Evolutionary conservation across 331 rosid species (phyloP).

Genomic region (Saraca asoca): DNA sequence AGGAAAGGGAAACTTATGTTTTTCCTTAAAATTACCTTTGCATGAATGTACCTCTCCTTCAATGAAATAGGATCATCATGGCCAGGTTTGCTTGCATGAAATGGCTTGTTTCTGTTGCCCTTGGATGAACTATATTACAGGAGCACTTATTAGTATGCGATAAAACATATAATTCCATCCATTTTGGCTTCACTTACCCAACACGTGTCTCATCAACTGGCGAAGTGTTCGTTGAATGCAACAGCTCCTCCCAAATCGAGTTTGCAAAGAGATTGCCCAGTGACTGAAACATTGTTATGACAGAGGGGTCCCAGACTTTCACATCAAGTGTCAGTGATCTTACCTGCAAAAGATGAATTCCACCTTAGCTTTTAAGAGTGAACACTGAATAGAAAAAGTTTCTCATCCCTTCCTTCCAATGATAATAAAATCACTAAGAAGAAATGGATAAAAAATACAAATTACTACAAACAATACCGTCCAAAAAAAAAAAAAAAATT

Average conservation of each 20-base stretch:
- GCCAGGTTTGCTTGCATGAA: slow-evolving; percentile 55
- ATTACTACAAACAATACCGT: slow-evolving; percentile 1
- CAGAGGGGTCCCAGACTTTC: slow-evolving; percentile 69
- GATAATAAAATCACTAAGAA: neutral
- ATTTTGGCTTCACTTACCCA: slow-evolving; percentile 44
- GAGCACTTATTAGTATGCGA: slow-evolving; percentile 36
- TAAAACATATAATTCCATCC: slow-evolving; percentile 26
- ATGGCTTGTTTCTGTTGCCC: slow-evolving; percentile 35
- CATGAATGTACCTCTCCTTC: slow-evolving; percentile 67
- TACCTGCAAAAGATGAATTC: slow-evolving; percentile 51
- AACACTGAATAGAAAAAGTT: slow-evolving; percentile 17
- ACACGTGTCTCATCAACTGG: slow-evolving; percentile 40
- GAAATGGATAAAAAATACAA: neutral
- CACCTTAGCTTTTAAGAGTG: slow-evolving; percentile 32
- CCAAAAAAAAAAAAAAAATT: neutral
- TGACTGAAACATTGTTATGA: slow-evolving; percentile 60
- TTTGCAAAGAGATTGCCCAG: slow-evolving; percentile 64
- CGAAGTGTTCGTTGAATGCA: slow-evolving; percentile 44
- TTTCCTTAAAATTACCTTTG: slow-evolving; percentile 53
- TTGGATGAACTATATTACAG: slow-evolving; percentile 50
- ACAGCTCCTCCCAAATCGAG: slow-evolving; percentile 75
- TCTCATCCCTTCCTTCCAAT: slow-evolving; percentile 13
- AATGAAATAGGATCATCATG: slow-evolving; percentile 55
- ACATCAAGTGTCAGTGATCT: slow-evolving; percentile 78
- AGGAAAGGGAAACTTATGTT: slow-evolving; percentile 26